phyloP scores from a whole-genome alignment of 1,139 yeast species.

The Zygosaccharomyces pseudobailii region DNA sequence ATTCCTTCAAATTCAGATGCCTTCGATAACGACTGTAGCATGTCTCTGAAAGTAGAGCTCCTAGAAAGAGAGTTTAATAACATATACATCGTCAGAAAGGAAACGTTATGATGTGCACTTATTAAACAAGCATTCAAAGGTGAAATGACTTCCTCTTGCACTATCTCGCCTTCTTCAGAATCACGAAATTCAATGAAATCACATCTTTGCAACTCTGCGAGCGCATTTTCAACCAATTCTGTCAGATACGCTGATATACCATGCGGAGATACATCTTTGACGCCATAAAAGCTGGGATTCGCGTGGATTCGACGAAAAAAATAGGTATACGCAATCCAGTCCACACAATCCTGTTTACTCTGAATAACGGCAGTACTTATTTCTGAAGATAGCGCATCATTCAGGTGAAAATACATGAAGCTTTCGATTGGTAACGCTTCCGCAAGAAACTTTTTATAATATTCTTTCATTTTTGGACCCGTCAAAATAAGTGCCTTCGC shows the following conservation, averaged over 20 bases:
- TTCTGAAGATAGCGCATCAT: slow-evolving; percentile 68
- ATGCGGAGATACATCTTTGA: slow-evolving; percentile 54
- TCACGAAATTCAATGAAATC: slow-evolving; percentile 56
- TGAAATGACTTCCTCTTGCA: slow-evolving; percentile 43
- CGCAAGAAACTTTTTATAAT: slow-evolving; percentile 64
- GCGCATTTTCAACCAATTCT: slow-evolving; percentile 70
- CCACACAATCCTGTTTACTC: slow-evolving; percentile 79
- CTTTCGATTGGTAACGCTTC: slow-evolving; percentile 87
- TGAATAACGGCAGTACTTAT: slow-evolving; percentile 61
- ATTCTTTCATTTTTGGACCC: slow-evolving; percentile 49
- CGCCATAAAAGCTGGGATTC: slow-evolving; percentile 88
- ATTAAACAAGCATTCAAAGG: slow-evolving; percentile 72
- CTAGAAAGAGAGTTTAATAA: slow-evolving; percentile 46
- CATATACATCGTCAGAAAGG: slow-evolving; percentile 62
- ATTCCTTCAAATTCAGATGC: slow-evolving; percentile 66
- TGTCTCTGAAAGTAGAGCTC: slow-evolving; percentile 54
- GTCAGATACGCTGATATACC: slow-evolving; percentile 81
- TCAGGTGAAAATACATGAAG: slow-evolving; percentile 50
- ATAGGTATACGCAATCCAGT: slow-evolving; percentile 81
- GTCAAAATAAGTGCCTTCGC: slow-evolving; percentile 56
- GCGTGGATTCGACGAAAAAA: slow-evolving; percentile 73
- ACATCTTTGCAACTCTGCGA: slow-evolving; percentile 58
- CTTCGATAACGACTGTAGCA: slow-evolving; percentile 56
- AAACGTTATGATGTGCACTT: slow-evolving; percentile 65
- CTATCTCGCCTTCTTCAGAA: slow-evolving; percentile 39